These are phyloP conservation scores for Xanthoconium separans DNA, from an alignment of 1,284 basidiomycete species.

Conservation along the genomic window DNA sequence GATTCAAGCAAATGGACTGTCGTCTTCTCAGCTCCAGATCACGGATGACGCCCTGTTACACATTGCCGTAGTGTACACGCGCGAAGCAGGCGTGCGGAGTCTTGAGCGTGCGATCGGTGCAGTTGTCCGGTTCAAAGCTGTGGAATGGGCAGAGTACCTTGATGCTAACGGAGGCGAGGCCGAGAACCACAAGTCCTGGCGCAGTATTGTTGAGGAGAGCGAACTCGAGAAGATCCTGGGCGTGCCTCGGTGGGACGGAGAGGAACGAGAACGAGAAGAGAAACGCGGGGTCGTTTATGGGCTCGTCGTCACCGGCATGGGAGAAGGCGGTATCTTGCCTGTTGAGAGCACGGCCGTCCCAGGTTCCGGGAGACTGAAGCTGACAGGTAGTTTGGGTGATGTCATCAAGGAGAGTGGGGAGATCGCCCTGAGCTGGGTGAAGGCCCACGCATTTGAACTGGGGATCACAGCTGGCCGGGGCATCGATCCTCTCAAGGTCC, in stretches of 20 bases:
- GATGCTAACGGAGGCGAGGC: slow-evolving; percentile 40
- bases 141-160: slow-evolving; percentile 79
- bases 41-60: slow-evolving; percentile 69
- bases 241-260: slow-evolving; percentile 76
- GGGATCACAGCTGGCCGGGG: slow-evolving; percentile 68
- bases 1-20: slow-evolving; percentile 66
- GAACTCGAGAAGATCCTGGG: slow-evolving; percentile 89
- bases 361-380: slow-evolving; percentile 66
- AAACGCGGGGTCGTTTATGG: slow-evolving; percentile 79
- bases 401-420: slow-evolving; percentile 91
- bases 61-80: slow-evolving; percentile 77
- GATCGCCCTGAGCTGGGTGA: slow-evolving; percentile 85
- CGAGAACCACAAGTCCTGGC: slow-evolving; percentile 47
- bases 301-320: slow-evolving; percentile 85
- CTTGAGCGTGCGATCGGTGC: slow-evolving; percentile 87
- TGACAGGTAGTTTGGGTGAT: slow-evolving; percentile 82
- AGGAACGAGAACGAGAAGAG: slow-evolving; percentile 72
- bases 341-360: slow-evolving; percentile 79
- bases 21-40: slow-evolving; percentile 51
- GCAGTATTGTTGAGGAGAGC: slow-evolving; percentile 58
- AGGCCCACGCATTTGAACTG: slow-evolving; percentile 78
- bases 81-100: slow-evolving; percentile 90
- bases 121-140: slow-evolving; percentile 84
- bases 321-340: slow-evolving; percentile 83
- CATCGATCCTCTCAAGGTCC: slow-evolving; percentile 73